Base-by-base conservation (phyloP, 495 filamentous ascomycete species). In the Xylaria telfairii region DNA sequence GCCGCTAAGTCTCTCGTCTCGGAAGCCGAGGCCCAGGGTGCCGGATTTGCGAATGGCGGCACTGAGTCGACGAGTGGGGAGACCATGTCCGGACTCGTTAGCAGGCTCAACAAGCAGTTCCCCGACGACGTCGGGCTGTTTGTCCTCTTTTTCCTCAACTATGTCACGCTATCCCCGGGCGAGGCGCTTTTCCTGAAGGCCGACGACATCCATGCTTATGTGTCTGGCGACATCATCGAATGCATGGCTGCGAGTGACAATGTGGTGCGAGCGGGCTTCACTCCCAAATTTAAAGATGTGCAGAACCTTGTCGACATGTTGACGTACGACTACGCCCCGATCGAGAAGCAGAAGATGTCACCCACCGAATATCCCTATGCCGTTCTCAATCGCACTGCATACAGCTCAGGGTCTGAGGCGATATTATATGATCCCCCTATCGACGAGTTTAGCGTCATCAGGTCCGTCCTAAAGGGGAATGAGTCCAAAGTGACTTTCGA, bases 171-270 rank as follows among this genome's bases (percentile, higher is more conserved):
- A 15, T 83, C 90, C 21, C 88, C 94, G 10, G 96, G 96, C 41
- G 95, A 99, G 80, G 96, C 95, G 19, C 94, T 99, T 86, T 99
- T 98, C 83, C 83, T 99, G 28, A 93, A 92, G 74, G 96, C 96
- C 19, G 93, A 99, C 75, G 96, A 98, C 74, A 97, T 98, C 71
- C 96, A 99, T 78, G 96, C 96, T 24, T 99, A 99, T 79, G 86
- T 99, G 41, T 94, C 91, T 30, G 96, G 96, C 54, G 96, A 99
- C 70, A 97, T 99, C 74, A 94, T 99, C 74, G 96, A 99, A 82
- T 98, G 96, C 85, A 99, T 99, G 96, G 96, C 96, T 1, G 92
- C 93, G 26, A 96, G 93, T 42, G 96, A 99, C 83, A 99, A 99
- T 72, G 96, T 99, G 8, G 95, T 99, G 26, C 95, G 96, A 41